Percentiles rank a stretch among this genome's conserved stretches.
Conservation (phyloP, 495 filamentous ascomycete genomes). For the Penicillium silybi region DNA sequence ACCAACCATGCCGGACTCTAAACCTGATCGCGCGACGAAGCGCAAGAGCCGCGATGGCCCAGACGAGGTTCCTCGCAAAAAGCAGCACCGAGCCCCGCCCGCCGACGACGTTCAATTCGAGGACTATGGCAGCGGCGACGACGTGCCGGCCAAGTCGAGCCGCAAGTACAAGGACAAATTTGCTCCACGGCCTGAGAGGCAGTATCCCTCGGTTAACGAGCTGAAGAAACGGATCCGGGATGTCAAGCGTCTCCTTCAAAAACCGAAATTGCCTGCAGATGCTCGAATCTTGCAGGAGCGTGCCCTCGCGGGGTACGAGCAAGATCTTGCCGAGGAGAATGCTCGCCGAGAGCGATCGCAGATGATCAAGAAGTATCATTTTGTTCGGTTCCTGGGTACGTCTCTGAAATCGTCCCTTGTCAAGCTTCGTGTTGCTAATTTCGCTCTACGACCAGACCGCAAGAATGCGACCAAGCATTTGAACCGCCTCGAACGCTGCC, state of each 20-base stretch:
- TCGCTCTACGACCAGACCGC: conserved; percentile 56
- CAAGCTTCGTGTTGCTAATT: not conserved
- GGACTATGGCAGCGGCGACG: conserved; percentile 8
- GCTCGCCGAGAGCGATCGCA: conserved; percentile 58
- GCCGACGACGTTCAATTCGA: conserved; percentile 10
- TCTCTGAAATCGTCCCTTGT: not conserved
- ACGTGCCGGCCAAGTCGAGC: conserved; percentile 14
- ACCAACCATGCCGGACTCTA: conserved; percentile 17
- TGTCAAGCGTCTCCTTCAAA: conserved; percentile 55
- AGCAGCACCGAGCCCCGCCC: conserved; percentile 15
- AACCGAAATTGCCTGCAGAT: conserved; percentile 65
- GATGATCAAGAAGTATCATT: conserved; percentile 87
- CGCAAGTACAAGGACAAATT: conserved; percentile 25
- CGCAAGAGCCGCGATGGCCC: conserved; percentile 28
- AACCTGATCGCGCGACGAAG: conserved; percentile 22
- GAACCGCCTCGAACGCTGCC: conserved; percentile 49
- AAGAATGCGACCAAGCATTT: conserved; percentile 75
- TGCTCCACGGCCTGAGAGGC: conserved; percentile 23
- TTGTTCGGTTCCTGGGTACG: conserved; percentile 82
- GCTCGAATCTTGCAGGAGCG: conserved; percentile 73
- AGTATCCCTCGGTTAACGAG: conserved; percentile 46
- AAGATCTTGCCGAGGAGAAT: conserved; percentile 64
- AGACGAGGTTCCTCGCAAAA: conserved; percentile 25
- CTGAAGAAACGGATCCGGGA: conserved; percentile 52
- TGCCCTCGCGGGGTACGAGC: conserved; percentile 69